Conservation (phyloP, 345 rosid genomes). For the Camelina neglecta region DNA sequence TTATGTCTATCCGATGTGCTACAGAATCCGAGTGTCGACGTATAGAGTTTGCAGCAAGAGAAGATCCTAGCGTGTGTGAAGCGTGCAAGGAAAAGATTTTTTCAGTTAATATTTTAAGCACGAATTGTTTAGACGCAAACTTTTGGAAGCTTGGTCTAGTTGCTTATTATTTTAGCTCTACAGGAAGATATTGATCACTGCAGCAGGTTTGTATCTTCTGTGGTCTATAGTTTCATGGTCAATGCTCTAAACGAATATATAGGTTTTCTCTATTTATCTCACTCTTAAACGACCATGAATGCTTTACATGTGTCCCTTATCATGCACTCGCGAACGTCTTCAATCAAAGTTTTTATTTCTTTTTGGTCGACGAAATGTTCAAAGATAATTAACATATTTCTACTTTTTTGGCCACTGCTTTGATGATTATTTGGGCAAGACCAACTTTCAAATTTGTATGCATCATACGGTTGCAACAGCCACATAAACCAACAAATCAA, state of each 20-base stretch:
- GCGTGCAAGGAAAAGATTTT: not conserved
- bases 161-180: not conserved
- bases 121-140: not conserved
- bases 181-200: not conserved
- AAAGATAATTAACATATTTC: too few species aligned
- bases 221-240: too few species aligned
- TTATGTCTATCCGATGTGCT: conserved; percentile 18
- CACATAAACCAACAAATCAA: not conserved
- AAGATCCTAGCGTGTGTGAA: conserved; percentile 23
- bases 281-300: not conserved
- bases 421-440: not conserved
- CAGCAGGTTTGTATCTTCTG: too few species aligned
- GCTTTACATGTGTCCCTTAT: not conserved
- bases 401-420: not conserved
- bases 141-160: conserved; percentile 22
- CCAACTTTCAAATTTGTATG: too few species aligned
- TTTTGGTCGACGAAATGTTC: too few species aligned
- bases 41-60: conserved; percentile 17
- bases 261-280: too few species aligned
- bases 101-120: not conserved
- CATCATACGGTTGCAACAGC: not conserved
- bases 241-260: too few species aligned
- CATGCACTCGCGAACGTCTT: not conserved
- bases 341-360: too few species aligned
- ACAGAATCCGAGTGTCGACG: conserved; percentile 19